Evolutionary conservation across 2,329 filamentous ascomycete species (phyloP).

Genomic region (Fusarium siculi): DNA sequence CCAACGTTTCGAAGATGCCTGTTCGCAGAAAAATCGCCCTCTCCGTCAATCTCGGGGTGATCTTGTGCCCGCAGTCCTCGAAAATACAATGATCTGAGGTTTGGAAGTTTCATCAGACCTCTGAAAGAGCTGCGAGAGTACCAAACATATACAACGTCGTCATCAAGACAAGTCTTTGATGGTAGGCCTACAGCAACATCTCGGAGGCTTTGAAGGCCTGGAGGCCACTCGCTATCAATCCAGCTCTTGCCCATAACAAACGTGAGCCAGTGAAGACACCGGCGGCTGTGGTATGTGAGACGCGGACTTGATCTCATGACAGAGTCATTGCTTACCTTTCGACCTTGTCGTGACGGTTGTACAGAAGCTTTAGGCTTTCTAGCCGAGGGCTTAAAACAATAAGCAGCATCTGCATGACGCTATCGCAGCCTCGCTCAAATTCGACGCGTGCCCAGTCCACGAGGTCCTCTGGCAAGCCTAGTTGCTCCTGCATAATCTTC

Average conservation of each 20-base stretch:
- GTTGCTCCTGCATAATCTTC: neutral
- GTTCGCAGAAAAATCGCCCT: accelerated
- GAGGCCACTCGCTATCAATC: neutral
- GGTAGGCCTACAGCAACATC: neutral
- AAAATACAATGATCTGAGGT: neutral
- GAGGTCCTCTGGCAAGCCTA: neutral
- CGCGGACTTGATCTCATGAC: accelerated
- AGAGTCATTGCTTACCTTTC: neutral
- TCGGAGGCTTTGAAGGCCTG: neutral
- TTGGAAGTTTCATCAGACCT: neutral
- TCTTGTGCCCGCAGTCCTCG: neutral
- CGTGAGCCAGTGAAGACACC: neutral
- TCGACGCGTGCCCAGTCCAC: neutral
- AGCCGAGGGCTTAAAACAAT: neutral
- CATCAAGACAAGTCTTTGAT: neutral
- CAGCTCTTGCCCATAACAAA: neutral
- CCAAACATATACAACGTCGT: neutral
- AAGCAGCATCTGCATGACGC: neutral
- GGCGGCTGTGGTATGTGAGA: neutral
- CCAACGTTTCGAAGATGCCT: neutral
- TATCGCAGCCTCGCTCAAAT: neutral
- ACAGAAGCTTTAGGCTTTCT: neutral
- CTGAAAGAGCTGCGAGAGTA: neutral
- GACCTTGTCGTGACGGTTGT: neutral
- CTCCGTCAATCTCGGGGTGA: neutral